Base-by-base conservation (phyloP, 2,329 filamentous ascomycete genomes). In the Pseudocercospora crystallina region DNA sequence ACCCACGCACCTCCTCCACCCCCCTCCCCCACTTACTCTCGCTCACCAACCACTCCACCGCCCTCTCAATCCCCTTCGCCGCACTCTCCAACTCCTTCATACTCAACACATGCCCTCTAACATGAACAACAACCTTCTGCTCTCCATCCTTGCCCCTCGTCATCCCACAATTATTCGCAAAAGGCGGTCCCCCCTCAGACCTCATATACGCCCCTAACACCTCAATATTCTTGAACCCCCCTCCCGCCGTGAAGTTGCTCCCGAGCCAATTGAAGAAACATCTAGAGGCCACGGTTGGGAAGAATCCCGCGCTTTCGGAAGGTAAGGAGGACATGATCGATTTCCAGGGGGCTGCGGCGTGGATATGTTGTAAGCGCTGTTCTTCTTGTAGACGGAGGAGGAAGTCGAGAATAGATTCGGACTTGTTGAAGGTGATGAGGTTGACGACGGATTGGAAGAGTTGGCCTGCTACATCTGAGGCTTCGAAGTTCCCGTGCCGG, bases 211-310 rank as follows among this genome's bases (percentile, higher is more conserved):
- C 43, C 17, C 17, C 35, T 7, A 39, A n/a, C 4, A 47, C 20
- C 33, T 47, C 35, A n/a, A 47, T 17, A 20, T 31, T 38, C 17
- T 13, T 13, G 15, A 38, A 39, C 13, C 26, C 8, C 2, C 12
- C 15, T 12, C 34, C 33, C n/a, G 33, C 29, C 10, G 2, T 13
- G 17, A 38, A 30, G 13, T 47, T 30, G 20, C n/a, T 36, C 9
- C 43, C 43, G 8, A 47, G 14, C 14, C 33, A 47, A 13, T 47
- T 38, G 43, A 47, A 38, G 15, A 47, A 26, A 30, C 43, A 47
- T 2, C 10, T 17, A 12, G 9, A 26, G 12, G 34, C 33, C 11
- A 29, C 35, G 5, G 9, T 32, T 10, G 17, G 20, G 13, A 47
- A 38, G 26, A 39, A 26, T 5, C 5, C 29, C 8, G 26, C 37